Base-by-base conservation (phyloP, 495 filamentous ascomycete species). In the Corynascus novoguineensis region DNA sequence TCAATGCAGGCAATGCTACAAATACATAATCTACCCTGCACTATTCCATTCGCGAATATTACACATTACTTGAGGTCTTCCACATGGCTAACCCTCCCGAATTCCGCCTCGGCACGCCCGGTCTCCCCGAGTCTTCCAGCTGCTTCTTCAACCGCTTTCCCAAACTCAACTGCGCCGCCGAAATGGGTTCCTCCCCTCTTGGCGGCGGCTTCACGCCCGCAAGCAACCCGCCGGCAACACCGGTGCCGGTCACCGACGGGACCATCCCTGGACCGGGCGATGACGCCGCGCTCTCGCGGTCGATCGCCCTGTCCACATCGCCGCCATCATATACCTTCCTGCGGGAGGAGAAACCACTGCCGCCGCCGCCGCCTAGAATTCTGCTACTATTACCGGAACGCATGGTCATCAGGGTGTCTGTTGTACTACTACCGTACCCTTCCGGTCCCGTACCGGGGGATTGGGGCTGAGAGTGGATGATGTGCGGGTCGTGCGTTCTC, bases 81-180 rank as follows among this genome's bases (percentile, higher is more conserved):
- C 64, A 65, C 50, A 61, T 52, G 1, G 59, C 54, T 9, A 64
- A 55, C 40, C 57, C 58, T 10, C 63, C 65, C 6, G 65, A 68
- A 24, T 68, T 64, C 49, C 62, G 27, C 52, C 68, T 60, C 50
- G 53, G 24, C 5, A 60, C 53, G 45, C 57, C 55, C 29, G 64
- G 65, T 55, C 68, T 32, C 22, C 56, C 58, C 10, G 58, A 25
- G n/a, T 67, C 67, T 8, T 65, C 67, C 9, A 71, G 68, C 12
- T 71, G 71, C 38, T 70, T 74, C 61, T 71, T 71, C 38, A 78
- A 59, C 67, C 72, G 67, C 47, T 73, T 75, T 7, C 72, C 74
- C 45, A 78, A 55, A 55, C 74, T 78, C 44, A 78, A 60, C 59
- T 68, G 61, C 29, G 75, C 75, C 50, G 71, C 72, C 15, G 71